Evolutionary conservation across 176 grass and related monocot genomes (phyloP).

Genomic region (Otatea glauca): DNA sequence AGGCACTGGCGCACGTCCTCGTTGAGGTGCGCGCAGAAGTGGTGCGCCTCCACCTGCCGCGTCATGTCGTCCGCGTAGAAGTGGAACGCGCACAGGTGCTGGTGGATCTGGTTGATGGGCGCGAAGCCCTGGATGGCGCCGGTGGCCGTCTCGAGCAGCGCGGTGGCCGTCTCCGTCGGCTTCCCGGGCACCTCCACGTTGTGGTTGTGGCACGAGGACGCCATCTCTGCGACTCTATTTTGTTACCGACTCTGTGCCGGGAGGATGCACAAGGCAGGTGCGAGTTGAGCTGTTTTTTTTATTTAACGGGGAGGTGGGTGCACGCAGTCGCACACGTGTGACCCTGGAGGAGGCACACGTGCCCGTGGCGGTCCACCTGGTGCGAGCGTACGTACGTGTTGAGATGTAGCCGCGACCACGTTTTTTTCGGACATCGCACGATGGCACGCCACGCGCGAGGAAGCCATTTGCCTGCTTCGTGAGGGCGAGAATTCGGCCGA

Average conservation of each 20-base stretch:
- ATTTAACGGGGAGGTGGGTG: not conserved
- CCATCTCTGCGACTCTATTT: not conserved
- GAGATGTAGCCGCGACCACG: not conserved
- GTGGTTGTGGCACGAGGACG: slow-evolving; percentile 48
- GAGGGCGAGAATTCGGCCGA: too few species aligned
- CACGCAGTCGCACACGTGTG: slow-evolving; percentile 46
- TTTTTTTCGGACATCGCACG: too few species aligned
- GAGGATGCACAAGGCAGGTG: too few species aligned
- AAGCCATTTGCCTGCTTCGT: not conserved
- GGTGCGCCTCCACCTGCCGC: slow-evolving; percentile 86
- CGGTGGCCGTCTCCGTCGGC: slow-evolving; percentile 65
- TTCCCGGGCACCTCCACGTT: slow-evolving; percentile 62
- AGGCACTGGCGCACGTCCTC: slow-evolving; percentile 90
- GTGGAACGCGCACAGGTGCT: slow-evolving; percentile 95
- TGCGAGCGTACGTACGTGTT: not conserved
- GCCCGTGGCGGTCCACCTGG: not conserved
- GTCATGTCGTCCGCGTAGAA: slow-evolving; percentile 87
- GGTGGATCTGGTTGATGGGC: slow-evolving; percentile 74
- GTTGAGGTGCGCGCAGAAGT: slow-evolving; percentile 79
- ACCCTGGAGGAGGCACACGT: slow-evolving; percentile 26
- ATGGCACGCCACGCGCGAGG: not conserved
- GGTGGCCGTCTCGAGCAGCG: slow-evolving; percentile 73
- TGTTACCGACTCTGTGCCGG: too few species aligned
- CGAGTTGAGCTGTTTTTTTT: not conserved
- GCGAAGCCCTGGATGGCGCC: slow-evolving; percentile 74